Evolutionary conservation across 805 yeast species (phyloP), one percentile per base, ranked within the genome.

Genomic region (Lipomyces mesembrius): DNA sequence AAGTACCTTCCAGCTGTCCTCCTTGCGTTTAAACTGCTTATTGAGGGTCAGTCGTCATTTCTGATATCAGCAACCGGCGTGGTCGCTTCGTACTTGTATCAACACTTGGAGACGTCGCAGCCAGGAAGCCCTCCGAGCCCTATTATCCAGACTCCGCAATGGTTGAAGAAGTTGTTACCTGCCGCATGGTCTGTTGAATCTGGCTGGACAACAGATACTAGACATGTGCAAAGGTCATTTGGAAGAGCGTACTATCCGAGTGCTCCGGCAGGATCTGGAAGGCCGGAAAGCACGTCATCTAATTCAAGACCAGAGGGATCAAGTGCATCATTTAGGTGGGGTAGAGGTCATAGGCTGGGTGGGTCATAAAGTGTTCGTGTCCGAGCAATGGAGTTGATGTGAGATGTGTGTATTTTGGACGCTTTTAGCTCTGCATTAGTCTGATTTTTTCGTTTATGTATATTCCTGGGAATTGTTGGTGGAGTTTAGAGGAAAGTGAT

Each of bases 1-100:
- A 68, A 71, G 51, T 77, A 74, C 61, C 68, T 76, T 39, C 81
- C 82, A 8, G 70, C 75, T 25, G 72, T 77, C 49, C 73, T 73
- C 62, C 68, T 79, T n/a, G 65, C 72, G 2, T 52, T 77, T 17
- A 70, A 74, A 8, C 67, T 75, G 20, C 59, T 77, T 25, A 57
- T 65, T 20, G 76, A 72, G 14, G 81, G 81, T 1, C 66, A 67
- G 32, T 29, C 20, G 9, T 72, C 74, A 7, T 62, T 71, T 14
- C 37, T 74, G n/a, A 69, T 69, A 52, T 71, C 76, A 9, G 65
- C 72, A 27, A 63, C 74, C 22, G 80, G 82, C 27, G 72, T 73
- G 53, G 64, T 72, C 3, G 74, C 76, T 3, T 79, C 77, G 22
- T 80, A 79, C 68, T 49, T 75, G 52, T 78, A 73, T 66, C 65